These are phyloP conservation scores for Malus fusca DNA, from an alignment of 306 rosid genomes.

Conservation along the genomic window DNA sequence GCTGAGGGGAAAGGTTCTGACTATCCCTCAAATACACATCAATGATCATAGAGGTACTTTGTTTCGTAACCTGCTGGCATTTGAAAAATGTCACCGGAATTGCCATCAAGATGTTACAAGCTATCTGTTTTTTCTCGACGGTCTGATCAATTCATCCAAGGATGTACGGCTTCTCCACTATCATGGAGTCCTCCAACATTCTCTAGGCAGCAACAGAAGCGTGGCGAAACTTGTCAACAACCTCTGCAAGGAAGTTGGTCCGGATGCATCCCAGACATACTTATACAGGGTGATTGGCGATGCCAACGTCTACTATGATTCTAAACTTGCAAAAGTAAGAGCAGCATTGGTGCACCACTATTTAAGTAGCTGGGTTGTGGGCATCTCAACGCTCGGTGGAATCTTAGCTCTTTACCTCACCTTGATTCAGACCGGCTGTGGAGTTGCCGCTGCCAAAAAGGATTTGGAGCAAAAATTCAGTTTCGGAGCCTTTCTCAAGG, in stretches of 20 bases:
- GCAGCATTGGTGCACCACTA: constrained; percentile 24
- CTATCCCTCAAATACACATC: constrained; percentile 25
- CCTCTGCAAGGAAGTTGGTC: constrained; percentile 24
- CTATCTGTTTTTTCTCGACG: constrained; percentile 42
- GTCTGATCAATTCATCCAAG: constrained; percentile 28
- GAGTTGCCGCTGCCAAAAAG: background rate
- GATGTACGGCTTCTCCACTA: constrained; percentile 34
- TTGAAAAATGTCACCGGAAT: constrained; percentile 33
- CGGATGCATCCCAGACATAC: constrained; percentile 21
- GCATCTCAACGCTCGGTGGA: constrained; percentile 33
- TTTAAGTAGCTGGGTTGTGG: constrained; percentile 38
- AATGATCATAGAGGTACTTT: constrained; percentile 34
- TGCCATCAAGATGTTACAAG: constrained; percentile 35
- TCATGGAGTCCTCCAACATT: constrained; percentile 31
- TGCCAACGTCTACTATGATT: constrained; percentile 14
- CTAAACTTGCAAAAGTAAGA: constrained; percentile 8
- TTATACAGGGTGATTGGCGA: constrained; percentile 23
- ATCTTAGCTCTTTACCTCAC: constrained; percentile 27
- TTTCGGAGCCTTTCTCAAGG: background rate
- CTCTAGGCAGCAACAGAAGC: constrained; percentile 18
- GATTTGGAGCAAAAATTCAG: background rate
- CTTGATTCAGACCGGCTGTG: constrained; percentile 19
- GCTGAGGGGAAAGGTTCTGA: constrained; percentile 12
- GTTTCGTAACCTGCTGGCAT: constrained; percentile 39
- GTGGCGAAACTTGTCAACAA: constrained; percentile 36